Base-by-base conservation (phyloP, 139 green algal species). In the Tetratostichococcus sp. region DNA sequence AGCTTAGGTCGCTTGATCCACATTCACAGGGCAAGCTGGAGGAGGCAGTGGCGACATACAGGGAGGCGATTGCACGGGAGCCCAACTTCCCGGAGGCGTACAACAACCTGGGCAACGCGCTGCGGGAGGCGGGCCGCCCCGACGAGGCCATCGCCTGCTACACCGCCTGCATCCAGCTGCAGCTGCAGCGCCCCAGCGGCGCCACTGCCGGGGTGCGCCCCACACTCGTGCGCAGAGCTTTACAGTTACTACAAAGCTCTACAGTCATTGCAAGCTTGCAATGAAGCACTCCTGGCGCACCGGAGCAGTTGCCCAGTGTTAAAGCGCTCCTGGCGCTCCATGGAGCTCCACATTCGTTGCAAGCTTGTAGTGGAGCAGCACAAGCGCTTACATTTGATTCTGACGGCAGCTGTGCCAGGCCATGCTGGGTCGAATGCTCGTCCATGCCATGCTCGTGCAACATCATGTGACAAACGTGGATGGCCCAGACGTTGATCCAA, bases 91-190 rank as follows among this genome's bases (percentile, higher is more conserved):
- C 90, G 0, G 90, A 96, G 74, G 89, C 87, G 0, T 91, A 90
- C 80, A 96, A 96, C 82, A 95, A 95, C 79, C 79, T 97, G 66
- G 92, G 91, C 31, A 94, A 94, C 70, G 87, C 88, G 5, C 84
- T 94, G 57, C 78, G 89, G 17, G 88, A 92, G 78, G 81, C 80
- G 17, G 85, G 87, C 1, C 78, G 85, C 17, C 23, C 70, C 0
- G 83, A 92, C 2, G 91, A 96, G 65, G 91, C 91, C 4, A 83
- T 94, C 14, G 65, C 79, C 19, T 92, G 83, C 79, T 96, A 96
- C 84, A 90, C 81, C 2, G 74, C 83, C 26, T 95, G 89, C 85
- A 93, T 95, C 35, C 83, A 92, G 74, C 84, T 92, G 71, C 90
- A 93, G 80, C 85, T 89, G 75, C 77, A 71, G 39, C 70, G 39